Percentiles rank a stretch among this genome's conserved stretches.
These are phyloP conservation scores for Phialophora tarda DNA, from an alignment of 2,329 filamentous ascomycete genomes.

Conservation along the genomic window DNA sequence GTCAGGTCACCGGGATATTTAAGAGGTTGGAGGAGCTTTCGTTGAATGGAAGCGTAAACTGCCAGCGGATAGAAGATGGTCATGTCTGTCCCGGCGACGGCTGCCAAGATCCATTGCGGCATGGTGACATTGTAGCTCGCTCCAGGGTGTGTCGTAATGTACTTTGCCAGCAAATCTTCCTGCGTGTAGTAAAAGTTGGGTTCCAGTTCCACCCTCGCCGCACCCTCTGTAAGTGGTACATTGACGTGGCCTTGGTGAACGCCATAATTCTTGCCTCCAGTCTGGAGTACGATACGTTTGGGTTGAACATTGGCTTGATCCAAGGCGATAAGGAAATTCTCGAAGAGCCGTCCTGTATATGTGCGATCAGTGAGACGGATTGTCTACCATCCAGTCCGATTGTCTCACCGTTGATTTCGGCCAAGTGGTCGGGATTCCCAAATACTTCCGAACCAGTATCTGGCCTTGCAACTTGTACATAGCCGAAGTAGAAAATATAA, in stretches of 20 bases:
- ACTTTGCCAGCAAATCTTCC: slow-evolving; percentile 56
- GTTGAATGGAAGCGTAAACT: slow-evolving; percentile 26
- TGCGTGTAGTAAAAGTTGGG: slow-evolving; percentile 63
- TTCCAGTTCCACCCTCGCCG: slow-evolving; percentile 51
- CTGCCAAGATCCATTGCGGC: slow-evolving; percentile 56
- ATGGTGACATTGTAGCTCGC: slow-evolving; percentile 55
- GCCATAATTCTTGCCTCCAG: slow-evolving; percentile 60
- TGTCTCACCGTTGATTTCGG: slow-evolving; percentile 27
- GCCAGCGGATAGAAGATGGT: slow-evolving; percentile 31
- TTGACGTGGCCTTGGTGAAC: slow-evolving; percentile 54
- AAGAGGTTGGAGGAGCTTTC: slow-evolving; percentile 22
- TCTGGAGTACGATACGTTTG: slow-evolving; percentile 57
- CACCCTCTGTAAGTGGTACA: slow-evolving; percentile 54
- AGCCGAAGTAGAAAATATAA: slow-evolving; percentile 30
- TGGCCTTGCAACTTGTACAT: slow-evolving; percentile 27
- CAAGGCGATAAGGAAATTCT: slow-evolving; percentile 56
- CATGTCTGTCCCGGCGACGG: slow-evolving; percentile 27
- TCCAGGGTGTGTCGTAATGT: slow-evolving; percentile 45
- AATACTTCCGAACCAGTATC: slow-evolving; percentile 23
- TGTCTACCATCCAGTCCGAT: background rate
- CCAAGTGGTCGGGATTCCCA: slow-evolving; percentile 24
- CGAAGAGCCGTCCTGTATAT: slow-evolving; percentile 48
- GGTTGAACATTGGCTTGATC: slow-evolving; percentile 51
- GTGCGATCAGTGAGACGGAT: slow-evolving; percentile 34
- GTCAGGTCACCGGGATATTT: slow-evolving; percentile 22